Evolutionary conservation across 2,329 filamentous ascomycete genomes (phyloP).

Genomic region (Botrytis porri): DNA sequence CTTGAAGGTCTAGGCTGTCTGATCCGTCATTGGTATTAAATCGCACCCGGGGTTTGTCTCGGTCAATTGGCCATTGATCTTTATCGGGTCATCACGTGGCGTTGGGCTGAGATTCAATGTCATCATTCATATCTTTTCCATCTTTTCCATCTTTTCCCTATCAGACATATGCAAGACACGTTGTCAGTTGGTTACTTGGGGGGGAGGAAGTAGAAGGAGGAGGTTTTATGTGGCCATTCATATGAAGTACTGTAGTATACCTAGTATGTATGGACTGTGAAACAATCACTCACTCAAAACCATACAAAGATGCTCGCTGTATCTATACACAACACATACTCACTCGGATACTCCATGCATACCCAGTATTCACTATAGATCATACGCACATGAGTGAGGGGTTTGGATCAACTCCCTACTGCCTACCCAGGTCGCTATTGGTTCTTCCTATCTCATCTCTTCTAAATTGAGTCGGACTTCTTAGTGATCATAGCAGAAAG

Average conservation of each 20-base stretch:
- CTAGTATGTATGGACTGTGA: background rate
- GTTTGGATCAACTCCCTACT: background rate
- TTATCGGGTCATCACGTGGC: background rate
- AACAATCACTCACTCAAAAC: background rate
- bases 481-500: background rate
- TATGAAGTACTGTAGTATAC: too few relatives aligned
- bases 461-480: background rate
- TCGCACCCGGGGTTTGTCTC: background rate
- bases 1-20: conserved; percentile 3
- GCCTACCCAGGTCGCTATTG: background rate
- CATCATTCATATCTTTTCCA: background rate
- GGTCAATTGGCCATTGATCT: background rate
- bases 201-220: background rate
- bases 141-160: background rate
- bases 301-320: too few relatives aligned
- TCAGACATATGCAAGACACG: background rate
- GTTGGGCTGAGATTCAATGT: background rate
- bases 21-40: background rate
- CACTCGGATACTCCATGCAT: background rate
- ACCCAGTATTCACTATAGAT: background rate
- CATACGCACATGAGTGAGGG: background rate
- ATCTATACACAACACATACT: background rate
- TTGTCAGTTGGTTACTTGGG: background rate
- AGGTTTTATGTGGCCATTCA: background rate
- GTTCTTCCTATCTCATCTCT: background rate